Evolutionary conservation across 352 stramenopile genomes (phyloP).

Genomic region (Phytophthora hybrid): DNA sequence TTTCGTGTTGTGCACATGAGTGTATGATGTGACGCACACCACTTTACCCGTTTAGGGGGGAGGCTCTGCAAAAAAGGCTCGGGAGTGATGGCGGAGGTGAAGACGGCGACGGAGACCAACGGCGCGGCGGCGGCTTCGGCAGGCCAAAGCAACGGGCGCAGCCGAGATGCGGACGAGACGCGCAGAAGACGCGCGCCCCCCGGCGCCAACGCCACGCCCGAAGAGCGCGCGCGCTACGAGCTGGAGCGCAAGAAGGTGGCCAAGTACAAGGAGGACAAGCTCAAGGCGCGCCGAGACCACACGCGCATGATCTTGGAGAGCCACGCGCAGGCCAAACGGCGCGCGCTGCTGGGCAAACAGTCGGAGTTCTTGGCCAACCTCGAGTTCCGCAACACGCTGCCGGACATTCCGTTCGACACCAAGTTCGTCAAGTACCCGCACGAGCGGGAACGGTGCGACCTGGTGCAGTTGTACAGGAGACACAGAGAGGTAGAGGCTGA

Average conservation of each 20-base stretch:
- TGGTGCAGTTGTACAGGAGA: not conserved
- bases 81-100: constrained; percentile 35
- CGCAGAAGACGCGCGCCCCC: constrained; percentile 56
- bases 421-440: constrained; percentile 90
- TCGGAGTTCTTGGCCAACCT: constrained; percentile 85
- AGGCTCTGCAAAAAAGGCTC: constrained; percentile 1
- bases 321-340: constrained; percentile 85
- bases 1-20: not conserved
- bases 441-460: constrained; percentile 69
- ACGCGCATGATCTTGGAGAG: constrained; percentile 90
- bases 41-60: constrained; percentile 3
- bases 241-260: constrained; percentile 88
- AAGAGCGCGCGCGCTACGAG: constrained; percentile 83
- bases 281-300: constrained; percentile 86
- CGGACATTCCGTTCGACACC: constrained; percentile 86
- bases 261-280: constrained; percentile 92
- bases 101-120: constrained; percentile 32
- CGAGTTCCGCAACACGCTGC: constrained; percentile 86
- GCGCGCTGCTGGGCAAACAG: constrained; percentile 81
- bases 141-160: constrained; percentile 33
- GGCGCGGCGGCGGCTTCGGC: constrained; percentile 12
- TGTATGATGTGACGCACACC: constrained; percentile 7
- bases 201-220: constrained; percentile 60
- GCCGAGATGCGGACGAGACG: constrained; percentile 40
- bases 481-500: not conserved